These are phyloP conservation scores for Stephanodiscus minutulus DNA, from an alignment of 108 stramenopile species.

Conservation along the genomic window DNA sequence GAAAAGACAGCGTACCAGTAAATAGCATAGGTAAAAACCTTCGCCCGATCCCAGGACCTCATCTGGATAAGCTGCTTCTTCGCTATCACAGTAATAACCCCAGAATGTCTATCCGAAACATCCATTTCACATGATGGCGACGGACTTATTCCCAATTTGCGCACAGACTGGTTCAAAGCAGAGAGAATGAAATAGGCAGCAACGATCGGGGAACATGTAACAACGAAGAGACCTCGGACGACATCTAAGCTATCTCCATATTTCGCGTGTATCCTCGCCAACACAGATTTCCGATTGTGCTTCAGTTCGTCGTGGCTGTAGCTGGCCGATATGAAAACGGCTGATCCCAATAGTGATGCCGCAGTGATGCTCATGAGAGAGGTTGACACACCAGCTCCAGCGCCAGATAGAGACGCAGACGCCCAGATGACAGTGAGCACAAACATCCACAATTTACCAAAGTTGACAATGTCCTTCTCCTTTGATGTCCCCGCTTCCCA, in stretches of 20 bases:
- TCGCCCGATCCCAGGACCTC: constrained; percentile 53
- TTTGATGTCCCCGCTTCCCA: constrained; percentile 24
- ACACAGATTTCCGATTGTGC: constrained; percentile 19
- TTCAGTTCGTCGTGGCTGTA: constrained; percentile 37
- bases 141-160: constrained; percentile 40
- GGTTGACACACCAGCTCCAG: constrained; percentile 42
- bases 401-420: constrained; percentile 58
- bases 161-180: constrained; percentile 52
- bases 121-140: constrained; percentile 28
- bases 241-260: constrained; percentile 50
- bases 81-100: constrained; percentile 32
- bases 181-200: constrained; percentile 44
- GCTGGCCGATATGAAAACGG: constrained; percentile 43
- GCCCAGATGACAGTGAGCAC: constrained; percentile 53
- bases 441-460: constrained; percentile 58
- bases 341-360: constrained; percentile 49
- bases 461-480: constrained; percentile 55
- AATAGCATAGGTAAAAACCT: constrained; percentile 49
- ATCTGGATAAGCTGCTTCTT: constrained; percentile 41
- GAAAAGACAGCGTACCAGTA: constrained; percentile 43
- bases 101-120: constrained; percentile 6
- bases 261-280: constrained; percentile 37
- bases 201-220: constrained; percentile 46
- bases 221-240: constrained; percentile 45
- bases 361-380: constrained; percentile 48